Evolutionary conservation across 306 rosid species (phyloP).

Genomic region (Medicago arabica): DNA sequence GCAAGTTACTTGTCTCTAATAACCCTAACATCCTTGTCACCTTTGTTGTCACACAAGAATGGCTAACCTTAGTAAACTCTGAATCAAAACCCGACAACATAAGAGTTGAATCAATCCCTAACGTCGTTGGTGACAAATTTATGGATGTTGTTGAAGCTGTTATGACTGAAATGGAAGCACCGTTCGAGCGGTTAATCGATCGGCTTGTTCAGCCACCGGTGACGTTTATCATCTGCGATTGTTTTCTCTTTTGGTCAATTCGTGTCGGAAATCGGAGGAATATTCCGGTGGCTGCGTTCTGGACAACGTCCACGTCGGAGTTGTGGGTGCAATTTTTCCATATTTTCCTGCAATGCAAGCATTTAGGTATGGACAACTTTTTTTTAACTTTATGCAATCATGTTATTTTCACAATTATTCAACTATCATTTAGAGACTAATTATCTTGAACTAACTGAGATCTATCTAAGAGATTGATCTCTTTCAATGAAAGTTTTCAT

Average conservation of each 20-base stretch:
- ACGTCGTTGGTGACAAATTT: slow-evolving; percentile 37
- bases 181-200: slow-evolving; percentile 48
- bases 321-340: slow-evolving; percentile 40
- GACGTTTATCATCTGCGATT: slow-evolving; percentile 42
- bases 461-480: too few species aligned
- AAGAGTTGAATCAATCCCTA: slow-evolving; percentile 42
- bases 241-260: slow-evolving; percentile 42
- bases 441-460: too few species aligned
- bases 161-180: slow-evolving; percentile 57
- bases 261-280: slow-evolving; percentile 47
- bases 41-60: slow-evolving; percentile 56
- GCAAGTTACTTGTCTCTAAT: slow-evolving; percentile 39
- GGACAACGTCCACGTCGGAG: slow-evolving; percentile 46
- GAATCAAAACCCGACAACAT: slow-evolving; percentile 45
- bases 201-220: slow-evolving; percentile 33
- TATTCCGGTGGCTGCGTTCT: slow-evolving; percentile 52
- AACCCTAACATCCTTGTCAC: slow-evolving; percentile 45
- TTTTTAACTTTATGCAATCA: too few species aligned
- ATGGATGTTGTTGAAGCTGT: slow-evolving; percentile 40
- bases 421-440: too few species aligned
- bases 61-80: slow-evolving; percentile 43
- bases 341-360: slow-evolving; percentile 7
- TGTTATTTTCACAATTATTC: too few species aligned
- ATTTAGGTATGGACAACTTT: slow-evolving; percentile 34
- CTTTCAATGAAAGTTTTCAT: too few species aligned